A percentile compares a stretch with the other conserved stretches of the same genome.
These are phyloP conservation scores for Podospora sp. DNA, from an alignment of 495 filamentous ascomycete species.

Conservation along the genomic window DNA sequence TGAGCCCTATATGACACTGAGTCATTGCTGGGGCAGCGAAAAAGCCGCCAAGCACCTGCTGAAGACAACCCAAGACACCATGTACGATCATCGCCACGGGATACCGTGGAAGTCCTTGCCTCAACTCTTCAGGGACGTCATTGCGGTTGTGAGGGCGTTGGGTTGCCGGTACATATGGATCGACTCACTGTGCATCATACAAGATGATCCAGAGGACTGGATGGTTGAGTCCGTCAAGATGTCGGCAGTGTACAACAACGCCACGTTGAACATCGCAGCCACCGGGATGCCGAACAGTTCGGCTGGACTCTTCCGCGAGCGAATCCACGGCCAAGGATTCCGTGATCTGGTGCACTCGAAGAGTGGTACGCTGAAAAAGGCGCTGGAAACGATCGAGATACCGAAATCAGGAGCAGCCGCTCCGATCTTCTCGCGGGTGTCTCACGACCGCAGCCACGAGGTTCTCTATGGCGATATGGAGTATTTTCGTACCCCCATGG, in stretches of 20 bases:
- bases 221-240: conserved; percentile 22
- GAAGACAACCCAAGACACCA: conserved; percentile 17
- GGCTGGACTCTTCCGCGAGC: conserved; percentile 12
- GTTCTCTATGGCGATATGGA: conserved; percentile 24
- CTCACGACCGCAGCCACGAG: conserved; percentile 27
- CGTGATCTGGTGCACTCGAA: conserved; percentile 4
- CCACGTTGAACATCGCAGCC: conserved; percentile 21
- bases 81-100: conserved; percentile 13
- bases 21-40: conserved; percentile 28
- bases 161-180: conserved; percentile 41
- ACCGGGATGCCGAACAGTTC: conserved; percentile 25
- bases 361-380: too few relatives aligned
- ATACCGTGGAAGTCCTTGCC: conserved; percentile 23
- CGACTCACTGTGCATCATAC: conserved; percentile 31
- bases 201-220: conserved; percentile 38
- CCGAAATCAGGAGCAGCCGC: neutral
- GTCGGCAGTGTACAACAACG: conserved; percentile 18
- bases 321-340: conserved; percentile 35
- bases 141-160: conserved; percentile 14
- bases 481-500: conserved; percentile 20
- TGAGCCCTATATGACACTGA: conserved; percentile 24
- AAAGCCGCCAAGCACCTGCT: conserved; percentile 6
- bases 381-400: conserved; percentile 26
- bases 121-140: conserved; percentile 15
- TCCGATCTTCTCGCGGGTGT: conserved; percentile 14